These are phyloP conservation scores for Centella asiatica DNA, from an alignment of 129 eudicot genomes.

Conservation along the genomic window DNA sequence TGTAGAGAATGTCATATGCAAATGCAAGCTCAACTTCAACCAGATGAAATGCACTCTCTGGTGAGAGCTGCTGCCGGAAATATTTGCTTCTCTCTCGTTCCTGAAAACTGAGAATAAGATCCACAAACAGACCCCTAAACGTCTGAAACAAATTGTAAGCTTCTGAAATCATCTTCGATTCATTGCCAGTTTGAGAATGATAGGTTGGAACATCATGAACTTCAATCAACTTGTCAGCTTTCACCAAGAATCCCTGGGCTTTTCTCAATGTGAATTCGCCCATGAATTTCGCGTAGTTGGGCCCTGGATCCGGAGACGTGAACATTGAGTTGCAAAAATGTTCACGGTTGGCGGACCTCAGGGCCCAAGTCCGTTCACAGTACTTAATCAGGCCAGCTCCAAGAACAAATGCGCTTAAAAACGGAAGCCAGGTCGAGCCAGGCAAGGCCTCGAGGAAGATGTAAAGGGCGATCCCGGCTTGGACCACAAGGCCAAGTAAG, in stretches of 20 bases:
- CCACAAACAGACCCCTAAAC: slow-evolving; percentile 50
- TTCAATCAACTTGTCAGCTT: slow-evolving; percentile 34
- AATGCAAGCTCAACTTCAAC: slow-evolving; percentile 56
- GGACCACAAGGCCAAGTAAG: slow-evolving; percentile 24
- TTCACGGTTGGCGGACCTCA: slow-evolving; percentile 34
- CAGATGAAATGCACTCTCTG: slow-evolving; percentile 26
- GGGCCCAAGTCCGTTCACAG: slow-evolving; percentile 34
- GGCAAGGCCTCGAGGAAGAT: slow-evolving; percentile 40
- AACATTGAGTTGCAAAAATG: slow-evolving; percentile 36
- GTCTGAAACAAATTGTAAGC: slow-evolving; percentile 33
- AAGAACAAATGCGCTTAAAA: slow-evolving; percentile 19
- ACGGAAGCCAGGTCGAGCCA: slow-evolving; percentile 28
- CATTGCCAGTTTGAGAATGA: slow-evolving; percentile 4
- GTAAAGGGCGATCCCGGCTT: slow-evolving; percentile 30
- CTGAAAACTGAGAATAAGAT: slow-evolving; percentile 53
- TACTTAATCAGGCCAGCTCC: slow-evolving; percentile 37
- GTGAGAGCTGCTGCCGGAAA: slow-evolving; percentile 22
- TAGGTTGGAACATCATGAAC: slow-evolving; percentile 16
- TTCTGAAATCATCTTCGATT: slow-evolving; percentile 16
- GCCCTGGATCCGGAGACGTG: slow-evolving; percentile 52
- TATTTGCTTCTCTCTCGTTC: slow-evolving; percentile 37
- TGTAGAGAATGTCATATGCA: slow-evolving; percentile 47
- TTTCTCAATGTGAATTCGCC: slow-evolving; percentile 33
- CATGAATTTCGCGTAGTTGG: slow-evolving; percentile 46
- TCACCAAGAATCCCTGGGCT: slow-evolving; percentile 41